phyloP scores from a whole-genome alignment of 371 early-diverging fungal species.

The Rhizomucor pusillus region DNA sequence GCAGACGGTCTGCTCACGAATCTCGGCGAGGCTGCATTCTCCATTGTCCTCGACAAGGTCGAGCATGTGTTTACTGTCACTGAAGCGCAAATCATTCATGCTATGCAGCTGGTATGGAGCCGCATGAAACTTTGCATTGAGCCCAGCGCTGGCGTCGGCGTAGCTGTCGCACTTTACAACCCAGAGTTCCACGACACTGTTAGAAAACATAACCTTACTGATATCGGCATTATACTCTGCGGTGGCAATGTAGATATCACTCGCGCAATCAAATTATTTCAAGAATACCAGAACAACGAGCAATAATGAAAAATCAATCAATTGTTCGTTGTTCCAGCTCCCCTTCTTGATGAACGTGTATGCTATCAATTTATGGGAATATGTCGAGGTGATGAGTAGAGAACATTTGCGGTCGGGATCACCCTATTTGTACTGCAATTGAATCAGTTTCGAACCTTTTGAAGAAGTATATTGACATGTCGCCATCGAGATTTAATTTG shows the following conservation, averaged over 20 bases:
- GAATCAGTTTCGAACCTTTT: no score
- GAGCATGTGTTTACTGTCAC: conserved; percentile 55
- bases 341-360: no score
- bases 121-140: conserved; percentile 55
- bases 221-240: conserved; percentile 40
- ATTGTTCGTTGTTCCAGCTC: no score
- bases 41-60: conserved; percentile 37
- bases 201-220: conserved; percentile 12
- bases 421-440: no score
- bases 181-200: conserved; percentile 26
- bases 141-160: conserved; percentile 52
- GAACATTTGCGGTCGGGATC: no score
- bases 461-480: no score
- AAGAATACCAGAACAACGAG: conserved; percentile 5
- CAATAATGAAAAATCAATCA: no score
- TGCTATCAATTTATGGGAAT: no score
- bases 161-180: conserved; percentile 47
- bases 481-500: no score
- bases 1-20: conserved; percentile 42
- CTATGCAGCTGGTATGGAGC: conserved; percentile 51
- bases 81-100: conserved; percentile 48
- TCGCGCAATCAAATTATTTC: conserved; percentile 21
- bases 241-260: conserved; percentile 46
- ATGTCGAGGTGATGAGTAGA: no score
- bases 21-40: conserved; percentile 45